Conservation (phyloP, 2,329 filamentous ascomycete genomes). For the Delphinella strobiligena region DNA sequence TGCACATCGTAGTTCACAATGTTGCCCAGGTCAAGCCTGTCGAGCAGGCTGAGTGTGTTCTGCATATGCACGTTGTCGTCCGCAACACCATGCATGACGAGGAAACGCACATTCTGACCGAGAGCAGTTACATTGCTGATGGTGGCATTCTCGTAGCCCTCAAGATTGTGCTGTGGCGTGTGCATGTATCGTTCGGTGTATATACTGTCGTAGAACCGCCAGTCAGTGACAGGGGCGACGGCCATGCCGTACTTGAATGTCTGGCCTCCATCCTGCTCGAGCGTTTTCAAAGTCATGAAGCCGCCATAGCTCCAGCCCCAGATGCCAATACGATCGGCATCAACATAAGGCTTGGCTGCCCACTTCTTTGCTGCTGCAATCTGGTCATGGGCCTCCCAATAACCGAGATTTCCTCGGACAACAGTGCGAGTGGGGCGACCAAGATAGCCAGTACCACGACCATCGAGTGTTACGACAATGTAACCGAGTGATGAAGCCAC, state of each 20-base stretch:
- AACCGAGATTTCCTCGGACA: constrained; percentile 71
- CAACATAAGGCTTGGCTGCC: constrained; percentile 71
- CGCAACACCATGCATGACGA: constrained; percentile 91
- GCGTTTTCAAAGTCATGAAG: constrained; percentile 87
- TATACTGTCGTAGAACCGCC: constrained; percentile 85
- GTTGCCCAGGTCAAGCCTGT: constrained; percentile 67
- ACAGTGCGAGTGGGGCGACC: constrained; percentile 74
- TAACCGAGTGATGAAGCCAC: constrained; percentile 78
- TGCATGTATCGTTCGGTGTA: constrained; percentile 98
- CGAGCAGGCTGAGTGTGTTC: constrained; percentile 77
- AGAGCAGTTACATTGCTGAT: constrained; percentile 67
- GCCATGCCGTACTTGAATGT: constrained; percentile 98
- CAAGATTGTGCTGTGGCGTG: constrained; percentile 69
- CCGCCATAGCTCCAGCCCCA: constrained; percentile 99
- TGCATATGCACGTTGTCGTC: constrained; percentile 98
- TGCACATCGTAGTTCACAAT: constrained; percentile 95
- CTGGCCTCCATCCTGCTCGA: constrained; percentile 77
- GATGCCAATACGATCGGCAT: constrained; percentile 70
- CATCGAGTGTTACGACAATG: constrained; percentile 88
- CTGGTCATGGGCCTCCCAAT: constrained; percentile 79
- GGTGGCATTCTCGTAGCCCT: constrained; percentile 63
- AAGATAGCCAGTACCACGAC: constrained; percentile 80
- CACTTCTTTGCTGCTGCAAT: constrained; percentile 82
- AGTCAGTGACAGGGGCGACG: constrained; percentile 96
- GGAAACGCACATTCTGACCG: constrained; percentile 66